A percentile compares a stretch with the other conserved stretches of the same genome.
phyloP scores from a whole-genome alignment of 1,284 basidiomycete genomes.

The Trametes versicolor region DNA sequence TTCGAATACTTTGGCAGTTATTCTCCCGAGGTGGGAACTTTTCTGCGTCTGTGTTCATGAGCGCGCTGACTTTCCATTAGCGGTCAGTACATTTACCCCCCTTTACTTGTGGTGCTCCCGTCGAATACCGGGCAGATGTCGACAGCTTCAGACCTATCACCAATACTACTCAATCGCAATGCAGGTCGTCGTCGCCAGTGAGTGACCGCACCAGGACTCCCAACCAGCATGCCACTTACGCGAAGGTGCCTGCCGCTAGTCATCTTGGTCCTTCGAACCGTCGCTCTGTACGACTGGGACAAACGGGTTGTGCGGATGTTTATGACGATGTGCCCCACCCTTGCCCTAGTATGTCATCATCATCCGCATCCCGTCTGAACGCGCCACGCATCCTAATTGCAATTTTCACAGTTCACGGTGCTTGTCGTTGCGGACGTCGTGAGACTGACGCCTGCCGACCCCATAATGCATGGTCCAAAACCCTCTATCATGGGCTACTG shows the following conservation, averaged over 20 bases:
- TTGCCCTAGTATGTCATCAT: constrained; percentile 5
- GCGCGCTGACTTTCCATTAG: background rate
- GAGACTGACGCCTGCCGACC: background rate
- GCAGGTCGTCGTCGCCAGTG: constrained; percentile 24
- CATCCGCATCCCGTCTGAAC: background rate
- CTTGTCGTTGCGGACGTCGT: background rate
- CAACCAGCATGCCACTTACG: background rate
- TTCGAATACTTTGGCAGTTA: constrained; percentile 24
- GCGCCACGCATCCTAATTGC: background rate
- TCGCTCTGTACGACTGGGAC: constrained; percentile 27
- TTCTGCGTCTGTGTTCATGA: background rate
- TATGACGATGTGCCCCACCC: background rate
- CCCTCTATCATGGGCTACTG: background rate
- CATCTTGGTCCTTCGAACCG: constrained; percentile 23
- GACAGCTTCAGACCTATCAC: constrained; percentile 27
- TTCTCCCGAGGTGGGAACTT: background rate
- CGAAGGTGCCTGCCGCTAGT: constrained; percentile 2
- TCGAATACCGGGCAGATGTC: constrained; percentile 16
- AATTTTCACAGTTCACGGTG: background rate
- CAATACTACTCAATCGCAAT: constrained; percentile 25
- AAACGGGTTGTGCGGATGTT: constrained; percentile 17
- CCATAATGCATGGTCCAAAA: background rate
- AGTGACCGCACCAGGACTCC: background rate
- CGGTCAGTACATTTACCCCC: background rate
- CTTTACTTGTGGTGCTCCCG: background rate